Conservation (phyloP, 257 asterid genomes). For the Solanum chilense region DNA sequence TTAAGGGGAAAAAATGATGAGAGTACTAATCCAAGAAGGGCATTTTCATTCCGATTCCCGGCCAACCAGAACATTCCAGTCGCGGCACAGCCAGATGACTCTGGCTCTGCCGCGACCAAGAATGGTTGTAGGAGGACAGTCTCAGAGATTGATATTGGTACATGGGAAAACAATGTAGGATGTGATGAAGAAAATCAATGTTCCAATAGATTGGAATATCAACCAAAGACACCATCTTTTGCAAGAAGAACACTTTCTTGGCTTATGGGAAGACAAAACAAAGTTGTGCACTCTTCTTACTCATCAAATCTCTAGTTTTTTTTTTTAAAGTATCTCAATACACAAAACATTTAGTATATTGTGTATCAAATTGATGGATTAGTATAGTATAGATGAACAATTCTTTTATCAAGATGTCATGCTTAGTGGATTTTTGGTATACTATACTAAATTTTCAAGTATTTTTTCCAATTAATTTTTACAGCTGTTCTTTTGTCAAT, state of each 20-base stretch:
- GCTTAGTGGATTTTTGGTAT: neutral
- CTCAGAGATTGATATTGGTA: slow-evolving; percentile 39
- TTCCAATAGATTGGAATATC: slow-evolving; percentile 53
- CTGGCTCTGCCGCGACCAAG: slow-evolving; percentile 5
- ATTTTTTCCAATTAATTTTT: neutral
- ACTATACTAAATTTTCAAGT: neutral
- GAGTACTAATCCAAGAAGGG: slow-evolving; percentile 32
- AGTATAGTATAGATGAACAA: neutral
- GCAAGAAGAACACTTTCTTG: slow-evolving; percentile 71
- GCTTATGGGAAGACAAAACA: slow-evolving; percentile 77
- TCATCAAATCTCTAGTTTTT: slow-evolving; percentile 37
- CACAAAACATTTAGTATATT: neutral
- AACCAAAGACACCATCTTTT: slow-evolving; percentile 46
- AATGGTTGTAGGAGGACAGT: slow-evolving; percentile 22
- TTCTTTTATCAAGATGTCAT: neutral
- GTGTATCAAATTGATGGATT: neutral
- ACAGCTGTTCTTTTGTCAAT: neutral
- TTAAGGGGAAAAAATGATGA: slow-evolving; percentile 40
- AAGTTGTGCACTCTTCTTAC: slow-evolving; percentile 52
- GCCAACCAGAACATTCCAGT: neutral
- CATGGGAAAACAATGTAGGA: slow-evolving; percentile 42
- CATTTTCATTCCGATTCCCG: slow-evolving; percentile 64
- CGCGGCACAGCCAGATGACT: neutral
- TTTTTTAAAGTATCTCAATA: neutral
- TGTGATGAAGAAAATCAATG: slow-evolving; percentile 46